Evolutionary conservation across 306 rosid genomes (phyloP).

Genomic region (Elaeagnus macrophylla): DNA sequence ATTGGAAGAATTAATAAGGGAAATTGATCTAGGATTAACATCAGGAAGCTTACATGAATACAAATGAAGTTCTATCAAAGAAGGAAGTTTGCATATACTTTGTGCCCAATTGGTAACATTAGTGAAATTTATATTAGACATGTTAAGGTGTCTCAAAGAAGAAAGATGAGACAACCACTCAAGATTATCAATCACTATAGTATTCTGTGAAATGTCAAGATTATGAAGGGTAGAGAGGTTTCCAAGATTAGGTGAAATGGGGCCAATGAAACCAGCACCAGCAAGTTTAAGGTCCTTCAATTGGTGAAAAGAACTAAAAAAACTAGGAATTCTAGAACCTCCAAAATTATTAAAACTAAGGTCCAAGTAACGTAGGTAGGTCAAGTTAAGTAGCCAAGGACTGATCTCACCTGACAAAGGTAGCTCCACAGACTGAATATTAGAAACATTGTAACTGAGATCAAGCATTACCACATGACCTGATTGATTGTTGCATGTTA

Average conservation of each 20-base stretch:
- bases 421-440: background rate
- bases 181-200: background rate
- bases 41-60: conserved; percentile 9
- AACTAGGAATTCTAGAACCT: conserved; percentile 6
- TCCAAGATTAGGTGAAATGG: conserved; percentile 11
- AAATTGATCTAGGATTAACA: background rate
- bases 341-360: conserved; percentile 11
- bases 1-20: background rate
- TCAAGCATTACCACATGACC: conserved; percentile 12
- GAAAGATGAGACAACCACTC: conserved; percentile 20
- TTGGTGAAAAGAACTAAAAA: conserved; percentile 6
- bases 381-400: conserved; percentile 17
- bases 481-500: conserved; percentile 7
- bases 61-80: conserved; percentile 11
- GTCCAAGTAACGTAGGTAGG: conserved; percentile 8
- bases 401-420: conserved; percentile 9
- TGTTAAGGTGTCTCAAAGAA: conserved; percentile 15
- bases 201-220: conserved; percentile 8
- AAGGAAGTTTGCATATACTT: conserved; percentile 6
- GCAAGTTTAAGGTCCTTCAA: conserved; percentile 10
- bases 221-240: conserved; percentile 11
- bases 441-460: background rate
- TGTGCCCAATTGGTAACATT: conserved; percentile 8
- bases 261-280: background rate
- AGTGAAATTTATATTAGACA: conserved; percentile 4